These are phyloP conservation scores for Suillus subluteus DNA, from an alignment of 768 basidiomycete genomes.

Conservation along the genomic window DNA sequence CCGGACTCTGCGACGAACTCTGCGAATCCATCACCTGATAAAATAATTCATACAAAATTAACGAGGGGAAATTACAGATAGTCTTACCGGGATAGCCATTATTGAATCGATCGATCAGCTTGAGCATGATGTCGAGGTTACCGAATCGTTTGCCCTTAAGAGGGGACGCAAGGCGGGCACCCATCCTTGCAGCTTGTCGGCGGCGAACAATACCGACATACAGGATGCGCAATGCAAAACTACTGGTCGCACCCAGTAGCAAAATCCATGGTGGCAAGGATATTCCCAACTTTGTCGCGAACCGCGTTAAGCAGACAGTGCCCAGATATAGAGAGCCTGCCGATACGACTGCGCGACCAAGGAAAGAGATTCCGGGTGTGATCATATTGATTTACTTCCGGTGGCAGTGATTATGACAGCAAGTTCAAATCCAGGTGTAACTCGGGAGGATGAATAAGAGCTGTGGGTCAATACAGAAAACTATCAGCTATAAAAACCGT, in stretches of 20 bases:
- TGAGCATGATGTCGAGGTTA: slow-evolving; percentile 47
- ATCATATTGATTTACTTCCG: slow-evolving; percentile 15
- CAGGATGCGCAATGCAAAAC: slow-evolving; percentile 34
- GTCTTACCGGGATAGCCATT: slow-evolving; percentile 54
- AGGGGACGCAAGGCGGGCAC: slow-evolving; percentile 48
- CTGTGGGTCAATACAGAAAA: background rate
- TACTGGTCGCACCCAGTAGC: slow-evolving; percentile 31
- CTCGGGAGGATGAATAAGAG: background rate
- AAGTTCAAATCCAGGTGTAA: background rate
- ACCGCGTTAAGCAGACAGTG: slow-evolving; percentile 7
- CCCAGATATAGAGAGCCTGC: slow-evolving; percentile 10
- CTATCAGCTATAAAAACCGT: background rate
- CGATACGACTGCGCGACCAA: slow-evolving; percentile 8
- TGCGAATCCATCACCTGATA: slow-evolving; percentile 46
- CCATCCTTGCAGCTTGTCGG: slow-evolving; percentile 45
- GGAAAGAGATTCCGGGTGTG: slow-evolving; percentile 20
- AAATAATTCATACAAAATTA: background rate
- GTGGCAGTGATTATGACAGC: background rate
- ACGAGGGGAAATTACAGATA: background rate
- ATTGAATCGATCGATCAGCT: slow-evolving; percentile 38
- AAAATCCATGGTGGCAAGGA: slow-evolving; percentile 44
- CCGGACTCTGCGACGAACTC: slow-evolving; percentile 41
- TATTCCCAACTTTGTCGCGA: slow-evolving; percentile 20
- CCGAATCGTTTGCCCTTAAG: slow-evolving; percentile 44
- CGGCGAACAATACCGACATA: slow-evolving; percentile 30